Evolutionary conservation across 2,329 filamentous ascomycete genomes (phyloP).

Genomic region (Ophiostoma piceae): DNA sequence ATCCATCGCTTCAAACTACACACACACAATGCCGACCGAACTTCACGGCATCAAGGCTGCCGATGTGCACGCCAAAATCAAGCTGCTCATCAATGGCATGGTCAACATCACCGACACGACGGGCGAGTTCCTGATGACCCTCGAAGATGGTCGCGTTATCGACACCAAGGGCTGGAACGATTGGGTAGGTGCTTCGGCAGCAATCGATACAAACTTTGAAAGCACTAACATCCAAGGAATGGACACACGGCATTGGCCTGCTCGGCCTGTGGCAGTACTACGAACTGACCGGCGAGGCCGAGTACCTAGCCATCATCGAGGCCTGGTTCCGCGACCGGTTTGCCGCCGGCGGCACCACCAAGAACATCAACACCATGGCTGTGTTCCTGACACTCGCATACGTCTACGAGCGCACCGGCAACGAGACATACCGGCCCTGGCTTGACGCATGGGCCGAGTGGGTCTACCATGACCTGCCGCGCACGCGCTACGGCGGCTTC

Average conservation of each 20-base stretch:
- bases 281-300: slow-evolving; percentile 58
- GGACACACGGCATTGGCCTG: slow-evolving; percentile 74
- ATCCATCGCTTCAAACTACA: not conserved
- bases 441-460: slow-evolving; percentile 77
- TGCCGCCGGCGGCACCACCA: slow-evolving; percentile 65
- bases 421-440: slow-evolving; percentile 67
- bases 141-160: slow-evolving; percentile 69
- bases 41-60: slow-evolving; percentile 43
- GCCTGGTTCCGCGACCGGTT: slow-evolving; percentile 68
- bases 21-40: slow-evolving; percentile 37
- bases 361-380: slow-evolving; percentile 83
- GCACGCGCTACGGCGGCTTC: slow-evolving; percentile 66
- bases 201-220: no score
- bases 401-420: slow-evolving; percentile 69
- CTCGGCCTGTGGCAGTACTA: slow-evolving; percentile 82
- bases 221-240: slow-evolving; percentile 43
- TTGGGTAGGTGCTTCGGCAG: slow-evolving; percentile 43
- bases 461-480: slow-evolving; percentile 70
- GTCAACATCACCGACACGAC: slow-evolving; percentile 72
- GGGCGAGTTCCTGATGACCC: slow-evolving; percentile 65
- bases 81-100: slow-evolving; percentile 64
- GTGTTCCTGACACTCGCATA: slow-evolving; percentile 70
- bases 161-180: slow-evolving; percentile 81
- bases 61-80: slow-evolving; percentile 52
- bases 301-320: slow-evolving; percentile 61